Conservation (phyloP, 345 rosid species). For the Adansonia digitata region DNA sequence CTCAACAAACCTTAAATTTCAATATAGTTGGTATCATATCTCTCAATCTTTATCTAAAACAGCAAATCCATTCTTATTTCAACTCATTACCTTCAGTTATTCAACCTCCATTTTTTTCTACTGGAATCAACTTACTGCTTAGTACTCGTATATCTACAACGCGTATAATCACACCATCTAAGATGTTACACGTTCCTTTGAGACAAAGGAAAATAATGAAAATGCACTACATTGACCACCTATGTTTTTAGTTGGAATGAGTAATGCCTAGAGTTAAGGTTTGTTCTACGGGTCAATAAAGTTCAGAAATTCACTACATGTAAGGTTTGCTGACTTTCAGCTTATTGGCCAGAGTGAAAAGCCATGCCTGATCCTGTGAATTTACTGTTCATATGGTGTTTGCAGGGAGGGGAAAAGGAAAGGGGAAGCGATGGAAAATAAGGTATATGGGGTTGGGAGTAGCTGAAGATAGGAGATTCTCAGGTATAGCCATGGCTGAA, state of each 20-base stretch:
- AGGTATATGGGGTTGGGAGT: too few species aligned
- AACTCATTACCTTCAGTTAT: too few species aligned
- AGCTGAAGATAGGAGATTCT: too few species aligned
- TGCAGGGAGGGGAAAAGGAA: too few species aligned
- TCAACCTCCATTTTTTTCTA: too few species aligned
- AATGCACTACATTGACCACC: not conserved
- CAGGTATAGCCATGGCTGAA: too few species aligned
- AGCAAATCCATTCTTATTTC: too few species aligned
- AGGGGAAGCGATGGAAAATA: too few species aligned
- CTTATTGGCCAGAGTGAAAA: not conserved
- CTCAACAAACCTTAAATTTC: too few species aligned
- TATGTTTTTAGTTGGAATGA: not conserved
- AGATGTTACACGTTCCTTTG: not conserved
- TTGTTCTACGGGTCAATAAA: not conserved
- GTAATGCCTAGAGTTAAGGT: not conserved
- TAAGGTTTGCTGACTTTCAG: not conserved
- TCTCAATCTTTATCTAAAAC: too few species aligned
- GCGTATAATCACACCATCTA: not conserved
- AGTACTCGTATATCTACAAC: not conserved
- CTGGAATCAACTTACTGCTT: not conserved
- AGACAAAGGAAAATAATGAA: not conserved
- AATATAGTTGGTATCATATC: too few species aligned
- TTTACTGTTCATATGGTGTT: too few species aligned
- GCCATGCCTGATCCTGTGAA: not conserved
- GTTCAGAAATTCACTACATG: not conserved